Evolutionary conservation across 2,329 filamentous ascomycete genomes (phyloP), one percentile per base, ranked within the genome.

Genomic region (Dryadomyces quercus-mongolicae): DNA sequence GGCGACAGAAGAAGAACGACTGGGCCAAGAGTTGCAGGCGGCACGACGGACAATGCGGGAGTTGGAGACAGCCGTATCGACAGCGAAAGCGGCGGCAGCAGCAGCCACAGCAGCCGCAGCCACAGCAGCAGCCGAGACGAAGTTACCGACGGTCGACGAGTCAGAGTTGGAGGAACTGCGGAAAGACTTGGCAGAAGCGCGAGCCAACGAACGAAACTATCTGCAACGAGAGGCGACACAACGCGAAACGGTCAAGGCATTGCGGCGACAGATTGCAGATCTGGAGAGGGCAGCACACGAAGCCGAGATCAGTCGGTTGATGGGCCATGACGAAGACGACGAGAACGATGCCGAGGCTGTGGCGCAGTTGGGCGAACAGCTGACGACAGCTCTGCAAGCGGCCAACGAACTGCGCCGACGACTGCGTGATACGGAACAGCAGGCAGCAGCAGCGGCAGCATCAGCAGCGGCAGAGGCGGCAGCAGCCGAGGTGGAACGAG

Each of bases 241-340:
- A 59, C 85, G 82, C 60, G 78, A 84, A 34, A 69, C 72, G 1
- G 73, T 85, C 56, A 82, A 83, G 56, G 71, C 73, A 20, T 76
- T 86, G 55, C 86, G 85, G 65, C 75, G 77, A 49, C 78, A 84
- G 55, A 76, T 88, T 50, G 71, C 76, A 2, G 80, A 86, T 40
- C 74, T 89, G 16, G 85, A 88, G 64, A 77, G 77, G 44, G 79
- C 84, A 56, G 72, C 84, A 5, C 82, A 86, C 59, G 81, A 89
- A 55, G 74, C 78, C 6, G 58, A 82, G 48, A 73, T 82, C 44
- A 75, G 76, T 18, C 73, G 71, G 12, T 63, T 80, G 49, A 8
- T 53, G 51, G 1, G 71, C 42, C 77, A 80, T 55, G 74, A 74
- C 20, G 83, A 86, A 63, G 16, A 44, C 42, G 42, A 20, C 42